phyloP scores from a whole-genome alignment of 768 basidiomycete genomes.

The Paxillus involutus region DNA sequence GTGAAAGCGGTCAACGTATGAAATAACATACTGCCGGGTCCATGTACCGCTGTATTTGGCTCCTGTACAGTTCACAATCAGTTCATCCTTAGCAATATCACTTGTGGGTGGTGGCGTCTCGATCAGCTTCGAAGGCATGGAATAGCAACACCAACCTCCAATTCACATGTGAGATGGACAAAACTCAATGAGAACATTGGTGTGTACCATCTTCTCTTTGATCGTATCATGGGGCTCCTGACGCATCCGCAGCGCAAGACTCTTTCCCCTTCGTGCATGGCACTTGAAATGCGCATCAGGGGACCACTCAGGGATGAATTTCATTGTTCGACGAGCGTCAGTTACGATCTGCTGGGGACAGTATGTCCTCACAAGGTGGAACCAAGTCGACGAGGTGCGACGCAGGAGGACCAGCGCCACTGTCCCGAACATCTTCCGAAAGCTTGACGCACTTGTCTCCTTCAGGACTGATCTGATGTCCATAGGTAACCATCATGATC shows the following conservation, averaged over 20 bases:
- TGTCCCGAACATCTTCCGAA: conserved; percentile 20
- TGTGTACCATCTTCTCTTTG: neutral
- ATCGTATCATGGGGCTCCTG: neutral
- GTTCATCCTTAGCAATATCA: neutral
- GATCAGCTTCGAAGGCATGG: conserved; percentile 32
- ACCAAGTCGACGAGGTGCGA: conserved; percentile 6
- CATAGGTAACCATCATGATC: conserved; percentile 36
- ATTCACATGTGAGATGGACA: neutral
- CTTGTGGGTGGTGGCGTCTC: neutral
- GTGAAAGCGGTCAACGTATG: neutral
- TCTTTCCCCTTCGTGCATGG: conserved; percentile 31
- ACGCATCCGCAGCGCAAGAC: too few species aligned
- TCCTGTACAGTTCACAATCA: conserved; percentile 1
- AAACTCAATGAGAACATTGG: neutral
- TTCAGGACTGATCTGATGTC: conserved; percentile 31
- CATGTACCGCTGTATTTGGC: neutral
- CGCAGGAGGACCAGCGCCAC: neutral
- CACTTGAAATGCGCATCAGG: conserved; percentile 32
- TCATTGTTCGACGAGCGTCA: conserved; percentile 4
- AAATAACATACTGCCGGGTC: neutral
- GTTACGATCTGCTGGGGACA: neutral
- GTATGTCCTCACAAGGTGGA: conserved; percentile 1
- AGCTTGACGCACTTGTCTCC: conserved; percentile 33
- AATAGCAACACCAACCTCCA: too few species aligned
- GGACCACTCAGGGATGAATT: conserved; percentile 25